Evolutionary conservation across 331 rosid species (phyloP).

Genomic region (Acacia concinna): DNA sequence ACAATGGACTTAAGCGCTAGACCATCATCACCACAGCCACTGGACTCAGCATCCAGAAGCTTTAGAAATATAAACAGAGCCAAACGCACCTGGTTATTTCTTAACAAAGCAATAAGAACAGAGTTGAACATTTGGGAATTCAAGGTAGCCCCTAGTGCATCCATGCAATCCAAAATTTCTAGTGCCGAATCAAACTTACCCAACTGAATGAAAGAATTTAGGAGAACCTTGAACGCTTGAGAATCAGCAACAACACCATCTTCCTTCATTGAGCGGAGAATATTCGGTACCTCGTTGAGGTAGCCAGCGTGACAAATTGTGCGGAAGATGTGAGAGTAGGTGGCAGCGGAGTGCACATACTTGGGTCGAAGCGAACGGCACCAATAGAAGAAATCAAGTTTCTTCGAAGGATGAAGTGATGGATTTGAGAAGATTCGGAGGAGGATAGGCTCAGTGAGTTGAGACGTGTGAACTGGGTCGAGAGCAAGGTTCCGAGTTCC

Average conservation of each 20-base stretch:
- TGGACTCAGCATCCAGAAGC: constrained; percentile 45
- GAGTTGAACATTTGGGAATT: constrained; percentile 48
- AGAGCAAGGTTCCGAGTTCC: constrained; percentile 54
- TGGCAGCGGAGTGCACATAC: constrained; percentile 32
- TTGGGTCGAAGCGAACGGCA: constrained; percentile 40
- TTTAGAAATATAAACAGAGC: constrained; percentile 63
- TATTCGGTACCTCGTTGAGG: constrained; percentile 49
- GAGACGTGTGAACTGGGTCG: constrained; percentile 29
- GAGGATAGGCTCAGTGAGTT: constrained; percentile 53
- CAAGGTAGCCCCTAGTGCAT: constrained; percentile 39
- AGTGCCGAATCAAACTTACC: constrained; percentile 53
- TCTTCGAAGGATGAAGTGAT: constrained; percentile 55
- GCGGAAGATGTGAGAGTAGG: constrained; percentile 56
- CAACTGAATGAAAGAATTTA: constrained; percentile 49
- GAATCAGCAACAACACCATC: constrained; percentile 48
- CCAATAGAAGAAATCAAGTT: constrained; percentile 69
- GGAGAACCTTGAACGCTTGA: constrained; percentile 55
- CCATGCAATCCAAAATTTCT: constrained; percentile 56
- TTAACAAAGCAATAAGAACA: constrained; percentile 55
- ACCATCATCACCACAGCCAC: neutral
- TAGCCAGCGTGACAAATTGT: constrained; percentile 42
- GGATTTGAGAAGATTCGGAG: constrained; percentile 53
- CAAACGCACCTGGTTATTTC: constrained; percentile 59
- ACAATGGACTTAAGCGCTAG: constrained; percentile 40
- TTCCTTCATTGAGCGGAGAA: constrained; percentile 52